phyloP scores from a whole-genome alignment of 345 rosid species.

The Rhizophora apiculata region DNA sequence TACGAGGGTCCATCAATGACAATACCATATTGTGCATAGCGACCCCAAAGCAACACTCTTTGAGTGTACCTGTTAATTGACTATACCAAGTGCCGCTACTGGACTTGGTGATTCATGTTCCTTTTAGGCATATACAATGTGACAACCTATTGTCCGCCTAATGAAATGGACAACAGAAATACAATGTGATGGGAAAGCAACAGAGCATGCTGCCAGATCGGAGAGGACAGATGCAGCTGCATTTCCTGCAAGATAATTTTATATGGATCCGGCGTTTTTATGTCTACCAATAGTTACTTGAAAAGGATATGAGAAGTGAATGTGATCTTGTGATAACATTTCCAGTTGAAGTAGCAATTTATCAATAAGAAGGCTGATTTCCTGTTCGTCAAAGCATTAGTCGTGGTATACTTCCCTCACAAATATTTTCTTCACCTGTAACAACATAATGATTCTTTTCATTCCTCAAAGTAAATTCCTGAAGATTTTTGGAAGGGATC shows the following conservation, averaged over 20 bases:
- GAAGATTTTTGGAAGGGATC: not conserved
- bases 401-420: conserved; percentile 56
- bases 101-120: too few relatives aligned
- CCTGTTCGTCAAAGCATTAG: conserved; percentile 21
- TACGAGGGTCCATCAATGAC: too few relatives aligned
- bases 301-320: conserved; percentile 6
- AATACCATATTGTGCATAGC: too few relatives aligned
- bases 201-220: not conserved
- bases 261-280: not conserved
- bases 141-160: not conserved
- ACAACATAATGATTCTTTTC: conserved; percentile 13
- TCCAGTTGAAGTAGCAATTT: not conserved
- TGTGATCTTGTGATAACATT: not conserved
- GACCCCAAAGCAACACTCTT: too few relatives aligned
- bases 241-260: conserved; percentile 2
- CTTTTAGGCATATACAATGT: not conserved
- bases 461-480: not conserved
- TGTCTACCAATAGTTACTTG: not conserved
- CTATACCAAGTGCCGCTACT: too few relatives aligned
- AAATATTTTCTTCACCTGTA: conserved; percentile 68
- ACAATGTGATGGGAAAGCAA: not conserved
- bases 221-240: not conserved
- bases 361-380: not conserved
- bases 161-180: not conserved
- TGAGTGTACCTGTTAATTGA: too few relatives aligned